phyloP scores from a whole-genome alignment of 2,329 filamentous ascomycete genomes.

The Cladobotryum mycophilum region DNA sequence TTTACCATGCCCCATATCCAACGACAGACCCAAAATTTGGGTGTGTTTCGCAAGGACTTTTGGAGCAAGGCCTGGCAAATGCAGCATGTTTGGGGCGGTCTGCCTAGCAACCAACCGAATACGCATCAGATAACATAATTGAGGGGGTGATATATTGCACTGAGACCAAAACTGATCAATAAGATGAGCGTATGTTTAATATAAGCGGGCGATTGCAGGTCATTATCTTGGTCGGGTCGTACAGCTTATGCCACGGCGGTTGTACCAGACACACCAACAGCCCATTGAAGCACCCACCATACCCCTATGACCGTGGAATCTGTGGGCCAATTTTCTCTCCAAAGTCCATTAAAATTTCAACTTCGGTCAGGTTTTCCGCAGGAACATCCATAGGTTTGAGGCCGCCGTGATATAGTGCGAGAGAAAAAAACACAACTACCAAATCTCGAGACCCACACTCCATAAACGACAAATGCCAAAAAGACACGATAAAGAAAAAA shows the following conservation, averaged over 20 bases:
- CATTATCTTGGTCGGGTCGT: background rate
- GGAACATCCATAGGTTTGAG: no score
- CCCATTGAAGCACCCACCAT: background rate
- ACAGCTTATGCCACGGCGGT: background rate
- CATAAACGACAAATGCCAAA: no score
- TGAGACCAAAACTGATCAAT: background rate
- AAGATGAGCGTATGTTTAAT: background rate
- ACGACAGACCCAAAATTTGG: no score
- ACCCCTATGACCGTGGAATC: background rate
- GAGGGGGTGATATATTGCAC: background rate
- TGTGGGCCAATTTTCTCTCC: no score
- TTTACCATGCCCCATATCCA: no score
- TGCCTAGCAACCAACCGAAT: background rate
- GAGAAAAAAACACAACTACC: no score
- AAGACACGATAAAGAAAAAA: background rate
- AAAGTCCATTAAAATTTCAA: no score
- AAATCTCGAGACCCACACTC: no score
- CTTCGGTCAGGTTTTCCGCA: no score
- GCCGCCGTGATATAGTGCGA: no score
- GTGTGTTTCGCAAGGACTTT: no score
- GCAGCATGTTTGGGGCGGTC: background rate
- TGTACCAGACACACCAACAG: background rate
- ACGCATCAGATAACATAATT: background rate
- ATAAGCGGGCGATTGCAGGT: background rate
- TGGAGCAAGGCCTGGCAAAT: background rate